phyloP scores from a whole-genome alignment of 2,329 filamentous ascomycete genomes.

The Epichloe sibirici region DNA sequence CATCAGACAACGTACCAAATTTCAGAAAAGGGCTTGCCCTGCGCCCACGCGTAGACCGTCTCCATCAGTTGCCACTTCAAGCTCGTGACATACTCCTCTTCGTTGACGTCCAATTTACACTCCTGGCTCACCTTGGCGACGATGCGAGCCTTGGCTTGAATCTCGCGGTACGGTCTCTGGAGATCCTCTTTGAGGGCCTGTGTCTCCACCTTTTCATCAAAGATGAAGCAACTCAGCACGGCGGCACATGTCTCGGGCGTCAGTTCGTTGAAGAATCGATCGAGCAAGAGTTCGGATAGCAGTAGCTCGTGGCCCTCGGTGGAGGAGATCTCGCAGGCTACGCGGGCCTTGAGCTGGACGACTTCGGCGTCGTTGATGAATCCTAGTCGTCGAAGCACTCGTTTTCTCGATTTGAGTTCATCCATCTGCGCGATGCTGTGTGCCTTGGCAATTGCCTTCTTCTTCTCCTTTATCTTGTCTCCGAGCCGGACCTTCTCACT shows the following conservation, averaged over 20 bases:
- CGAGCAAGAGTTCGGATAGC: constrained; percentile 85
- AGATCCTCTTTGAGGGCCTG: constrained; percentile 70
- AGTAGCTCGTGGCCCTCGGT: constrained; percentile 83
- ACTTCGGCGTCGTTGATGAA: constrained; percentile 96
- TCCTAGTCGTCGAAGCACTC: constrained; percentile 81
- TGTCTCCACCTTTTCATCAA: constrained; percentile 87
- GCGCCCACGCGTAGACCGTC: constrained; percentile 83
- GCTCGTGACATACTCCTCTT: constrained; percentile 80
- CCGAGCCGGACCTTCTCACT: constrained; percentile 62
- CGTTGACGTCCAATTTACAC: constrained; percentile 86
- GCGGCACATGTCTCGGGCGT: constrained; percentile 78
- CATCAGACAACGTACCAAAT: constrained; percentile 65
- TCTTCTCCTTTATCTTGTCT: constrained; percentile 74
- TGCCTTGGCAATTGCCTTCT: constrained; percentile 75
- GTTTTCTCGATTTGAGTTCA: constrained; percentile 90
- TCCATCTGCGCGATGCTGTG: constrained; percentile 87
- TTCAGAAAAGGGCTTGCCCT: constrained; percentile 78
- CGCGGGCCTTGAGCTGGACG: constrained; percentile 90
- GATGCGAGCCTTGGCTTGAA: constrained; percentile 74
- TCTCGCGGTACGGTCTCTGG: constrained; percentile 71
- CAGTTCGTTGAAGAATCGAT: constrained; percentile 95
- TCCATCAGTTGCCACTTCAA: constrained; percentile 97
- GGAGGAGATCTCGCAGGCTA: constrained; percentile 94
- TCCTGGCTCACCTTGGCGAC: constrained; percentile 92
- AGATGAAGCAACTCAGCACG: constrained; percentile 86